Evolutionary conservation across 2,329 filamentous ascomycete species (phyloP).

Genomic region (Simplicillium aogashimaense): DNA sequence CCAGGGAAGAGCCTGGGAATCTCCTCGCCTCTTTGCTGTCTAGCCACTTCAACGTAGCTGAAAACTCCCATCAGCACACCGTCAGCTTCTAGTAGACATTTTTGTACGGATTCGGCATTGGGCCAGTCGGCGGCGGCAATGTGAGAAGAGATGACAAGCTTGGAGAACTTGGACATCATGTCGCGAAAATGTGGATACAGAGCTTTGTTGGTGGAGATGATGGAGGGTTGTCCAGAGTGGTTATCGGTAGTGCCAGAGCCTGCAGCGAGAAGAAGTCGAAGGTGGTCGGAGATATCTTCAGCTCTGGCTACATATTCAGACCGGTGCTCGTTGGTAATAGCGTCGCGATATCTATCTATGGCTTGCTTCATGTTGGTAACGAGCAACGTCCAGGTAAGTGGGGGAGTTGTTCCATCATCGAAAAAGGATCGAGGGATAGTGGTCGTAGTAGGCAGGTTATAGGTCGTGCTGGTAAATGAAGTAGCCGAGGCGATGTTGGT

Average conservation of each 20-base stretch:
- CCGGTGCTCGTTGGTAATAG: slow-evolving; percentile 72
- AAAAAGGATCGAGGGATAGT: slow-evolving; percentile 76
- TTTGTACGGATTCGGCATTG: slow-evolving; percentile 84
- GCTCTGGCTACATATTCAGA: slow-evolving; percentile 88
- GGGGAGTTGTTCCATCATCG: slow-evolving; percentile 72
- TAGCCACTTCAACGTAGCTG: slow-evolving; percentile 90
- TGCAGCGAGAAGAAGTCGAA: slow-evolving; percentile 85
- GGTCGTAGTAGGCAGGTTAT: slow-evolving; percentile 46
- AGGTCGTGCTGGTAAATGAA: slow-evolving; percentile 50
- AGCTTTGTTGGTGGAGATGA: slow-evolving; percentile 96
- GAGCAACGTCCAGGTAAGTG: slow-evolving; percentile 80
- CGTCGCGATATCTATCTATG: slow-evolving; percentile 81
- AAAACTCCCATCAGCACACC: slow-evolving; percentile 90
- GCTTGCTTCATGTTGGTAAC: slow-evolving; percentile 89
- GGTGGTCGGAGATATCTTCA: slow-evolving; percentile 97
- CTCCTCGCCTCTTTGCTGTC: slow-evolving; percentile 85
- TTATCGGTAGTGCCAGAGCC: slow-evolving; percentile 97
- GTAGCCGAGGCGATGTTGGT: slow-evolving; percentile 46
- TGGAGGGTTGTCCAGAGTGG: slow-evolving; percentile 96
- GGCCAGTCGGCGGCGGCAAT: slow-evolving; percentile 96
- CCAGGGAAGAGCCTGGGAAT: slow-evolving; percentile 89
- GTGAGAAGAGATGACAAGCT: slow-evolving; percentile 93
- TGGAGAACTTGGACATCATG: slow-evolving; percentile 99
- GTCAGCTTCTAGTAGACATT: slow-evolving; percentile 95
- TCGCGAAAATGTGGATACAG: slow-evolving; percentile 95